phyloP scores from a whole-genome alignment of 2,329 filamentous ascomycete genomes.

The Camptophora hylomeconis region DNA sequence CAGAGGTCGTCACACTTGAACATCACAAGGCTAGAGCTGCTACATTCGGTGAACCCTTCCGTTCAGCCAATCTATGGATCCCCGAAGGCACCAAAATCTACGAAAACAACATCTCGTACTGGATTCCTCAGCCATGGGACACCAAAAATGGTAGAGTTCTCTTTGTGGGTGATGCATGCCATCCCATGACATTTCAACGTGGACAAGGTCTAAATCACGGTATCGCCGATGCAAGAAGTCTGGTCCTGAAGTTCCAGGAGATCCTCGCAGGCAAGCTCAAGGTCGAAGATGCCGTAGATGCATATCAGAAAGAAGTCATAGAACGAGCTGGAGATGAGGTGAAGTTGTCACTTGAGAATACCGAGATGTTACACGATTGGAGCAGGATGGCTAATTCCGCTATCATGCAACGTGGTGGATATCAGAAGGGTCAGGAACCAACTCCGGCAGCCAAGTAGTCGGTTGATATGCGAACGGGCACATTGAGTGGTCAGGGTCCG shows the following conservation, averaged over 20 bases:
- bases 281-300: conserved; percentile 10
- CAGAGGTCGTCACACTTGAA: conserved; percentile 13
- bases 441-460: background rate
- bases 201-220: conserved; percentile 19
- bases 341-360: conserved; percentile 29
- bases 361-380: conserved; percentile 34
- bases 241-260: conserved; percentile 10
- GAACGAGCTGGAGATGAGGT: conserved; percentile 33
- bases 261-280: conserved; percentile 7
- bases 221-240: conserved; percentile 17
- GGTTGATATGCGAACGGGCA: too few species aligned
- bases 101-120: conserved; percentile 17
- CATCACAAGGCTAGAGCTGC: conserved; percentile 15
- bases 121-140: conserved; percentile 20
- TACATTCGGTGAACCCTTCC: conserved; percentile 15
- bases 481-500: too few species aligned
- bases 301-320: conserved; percentile 25
- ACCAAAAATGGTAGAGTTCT: conserved; percentile 20
- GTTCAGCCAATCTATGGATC: conserved; percentile 18
- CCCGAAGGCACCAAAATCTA: conserved; percentile 16
- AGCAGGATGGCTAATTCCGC: conserved; percentile 14
- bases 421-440: conserved; percentile 5
- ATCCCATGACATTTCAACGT: conserved; percentile 21
- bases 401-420: conserved; percentile 9
- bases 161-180: conserved; percentile 21